Evolutionary conservation across 169 alveolate genomes (phyloP).

Genomic region (Cryptosporidium xiaoi): DNA sequence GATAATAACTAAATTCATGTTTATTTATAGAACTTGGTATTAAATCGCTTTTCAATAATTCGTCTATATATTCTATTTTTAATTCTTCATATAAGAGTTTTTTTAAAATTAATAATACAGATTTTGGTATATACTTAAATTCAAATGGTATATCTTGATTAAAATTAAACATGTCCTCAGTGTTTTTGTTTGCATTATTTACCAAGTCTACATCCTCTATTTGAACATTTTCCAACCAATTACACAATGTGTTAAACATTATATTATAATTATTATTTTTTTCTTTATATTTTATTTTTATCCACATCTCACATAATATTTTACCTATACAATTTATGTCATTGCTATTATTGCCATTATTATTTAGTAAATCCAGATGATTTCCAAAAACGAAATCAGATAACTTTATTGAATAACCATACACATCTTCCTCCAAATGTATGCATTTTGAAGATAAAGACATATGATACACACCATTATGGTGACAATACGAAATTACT

Average conservation of each 20-base stretch:
- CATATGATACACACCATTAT: constrained; percentile 32
- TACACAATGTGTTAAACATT: background rate
- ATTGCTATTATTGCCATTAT: background rate
- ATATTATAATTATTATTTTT: background rate
- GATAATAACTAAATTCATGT: constrained; percentile 45
- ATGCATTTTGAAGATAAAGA: constrained; percentile 60
- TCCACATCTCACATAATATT: constrained; percentile 62
- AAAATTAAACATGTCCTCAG: constrained; percentile 9
- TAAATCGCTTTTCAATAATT: constrained; percentile 27
- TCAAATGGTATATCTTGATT: constrained; percentile 34
- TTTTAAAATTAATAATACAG: constrained; percentile 32
- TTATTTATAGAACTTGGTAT: constrained; percentile 56
- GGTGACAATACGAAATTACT: constrained; percentile 56
- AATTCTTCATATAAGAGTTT: background rate
- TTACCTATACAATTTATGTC: constrained; percentile 14
- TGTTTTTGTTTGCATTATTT: background rate
- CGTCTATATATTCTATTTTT: constrained; percentile 17
- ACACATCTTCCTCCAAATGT: constrained; percentile 43
- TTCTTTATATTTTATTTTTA: constrained; percentile 31
- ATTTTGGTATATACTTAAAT: constrained; percentile 57
- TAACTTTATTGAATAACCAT: constrained; percentile 52
- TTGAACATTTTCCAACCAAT: constrained; percentile 5
- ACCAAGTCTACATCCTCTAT: background rate
- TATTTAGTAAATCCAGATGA: constrained; percentile 3
- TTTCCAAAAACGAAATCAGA: constrained; percentile 62